Evolutionary conservation across 371 early-diverging fungal genomes (phyloP).

Genomic region (Mortierella sp.): DNA sequence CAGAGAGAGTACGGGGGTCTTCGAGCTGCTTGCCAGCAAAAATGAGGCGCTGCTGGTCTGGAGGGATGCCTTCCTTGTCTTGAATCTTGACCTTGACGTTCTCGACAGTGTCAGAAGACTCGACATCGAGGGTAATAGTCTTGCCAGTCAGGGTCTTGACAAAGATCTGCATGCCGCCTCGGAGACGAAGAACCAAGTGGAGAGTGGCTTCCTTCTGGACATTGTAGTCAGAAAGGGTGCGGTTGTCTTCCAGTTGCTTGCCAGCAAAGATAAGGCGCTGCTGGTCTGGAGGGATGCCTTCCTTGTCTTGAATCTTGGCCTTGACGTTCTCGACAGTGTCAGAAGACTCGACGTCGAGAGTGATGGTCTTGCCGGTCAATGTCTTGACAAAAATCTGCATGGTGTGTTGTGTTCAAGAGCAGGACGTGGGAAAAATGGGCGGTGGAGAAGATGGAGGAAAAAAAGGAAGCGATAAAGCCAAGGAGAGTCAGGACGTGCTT

Average conservation of each 20-base stretch:
- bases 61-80: constrained; percentile 97
- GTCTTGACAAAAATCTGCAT: constrained; percentile 98
- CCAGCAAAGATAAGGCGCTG: too few species aligned
- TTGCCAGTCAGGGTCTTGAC: constrained; percentile 99
- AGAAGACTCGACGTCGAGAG: too few species aligned
- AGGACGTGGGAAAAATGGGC: too few species aligned
- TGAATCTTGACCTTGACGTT: constrained; percentile 98
- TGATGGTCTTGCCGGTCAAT: too few species aligned
- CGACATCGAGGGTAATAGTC: constrained; percentile 98
- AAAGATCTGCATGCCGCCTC: constrained; percentile 93
- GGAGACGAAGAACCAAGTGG: constrained; percentile 91
- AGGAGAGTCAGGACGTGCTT: too few species aligned
- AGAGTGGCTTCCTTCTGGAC: constrained; percentile 82
- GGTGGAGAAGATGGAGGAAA: too few species aligned
- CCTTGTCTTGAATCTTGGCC: constrained; percentile 98
- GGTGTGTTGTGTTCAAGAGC: too few species aligned
- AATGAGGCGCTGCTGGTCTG: constrained; percentile 88
- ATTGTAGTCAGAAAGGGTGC: too few species aligned
- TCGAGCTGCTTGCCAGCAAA: constrained; percentile 89
- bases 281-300: too few species aligned
- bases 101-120: constrained; percentile 94
- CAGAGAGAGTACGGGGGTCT: constrained; percentile 79
- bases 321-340: constrained; percentile 98
- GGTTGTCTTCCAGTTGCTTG: too few species aligned
- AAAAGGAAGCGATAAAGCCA: too few species aligned